Base-by-base conservation (phyloP, 768 basidiomycete species). In the Mycena rebaudengoi region DNA sequence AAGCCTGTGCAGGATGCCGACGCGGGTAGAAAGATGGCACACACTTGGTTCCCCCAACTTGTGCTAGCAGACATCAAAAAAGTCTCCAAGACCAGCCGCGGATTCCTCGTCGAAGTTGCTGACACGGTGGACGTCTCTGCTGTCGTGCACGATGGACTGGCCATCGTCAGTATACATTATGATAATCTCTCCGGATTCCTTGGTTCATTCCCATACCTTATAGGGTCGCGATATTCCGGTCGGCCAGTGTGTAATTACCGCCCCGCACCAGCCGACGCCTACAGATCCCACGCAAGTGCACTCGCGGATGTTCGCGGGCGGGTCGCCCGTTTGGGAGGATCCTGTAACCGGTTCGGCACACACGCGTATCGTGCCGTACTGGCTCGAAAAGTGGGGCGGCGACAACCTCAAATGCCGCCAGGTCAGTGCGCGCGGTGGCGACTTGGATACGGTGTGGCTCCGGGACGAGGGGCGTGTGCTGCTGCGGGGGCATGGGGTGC, bases 311-410 rank as follows among this genome's bases (percentile, higher is more conserved):
- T 67, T 67, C 37, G 44, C 46, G 33, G 26, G 37, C 44, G 65
- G 61, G 25, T 67, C 45, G 46, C 59, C 23, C n/a, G n/a, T n/a
- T n/a, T n/a, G n/a, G n/a, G 65, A 62, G 52, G 65, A 67, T 35
- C 65, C 65, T 20, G 65, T 66, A 29, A 62, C 65, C 20, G 65
- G 60, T 51, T 62, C 65, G 8, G 65, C 65, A 37, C 61, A 67
- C 51, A 63, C 65, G 60, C 65, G 65, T 16, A 54, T 67, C 25
- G 65, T 63, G 7, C 65, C 65, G 12, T 62, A 58, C 44, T 66
- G 65, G 60, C 39, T 62, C 0, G 7, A 25, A 13, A 62, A 54
- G 51, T 62, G 48, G 60, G 60, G 65, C 37, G 65, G 65, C 35
- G 41, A 26, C 3, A 11, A 23, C 21, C 43, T 61, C 51, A 61